Evolutionary conservation across 75 land plant species (phyloP).

Genomic region (Chamaecyparis obtusa): DNA sequence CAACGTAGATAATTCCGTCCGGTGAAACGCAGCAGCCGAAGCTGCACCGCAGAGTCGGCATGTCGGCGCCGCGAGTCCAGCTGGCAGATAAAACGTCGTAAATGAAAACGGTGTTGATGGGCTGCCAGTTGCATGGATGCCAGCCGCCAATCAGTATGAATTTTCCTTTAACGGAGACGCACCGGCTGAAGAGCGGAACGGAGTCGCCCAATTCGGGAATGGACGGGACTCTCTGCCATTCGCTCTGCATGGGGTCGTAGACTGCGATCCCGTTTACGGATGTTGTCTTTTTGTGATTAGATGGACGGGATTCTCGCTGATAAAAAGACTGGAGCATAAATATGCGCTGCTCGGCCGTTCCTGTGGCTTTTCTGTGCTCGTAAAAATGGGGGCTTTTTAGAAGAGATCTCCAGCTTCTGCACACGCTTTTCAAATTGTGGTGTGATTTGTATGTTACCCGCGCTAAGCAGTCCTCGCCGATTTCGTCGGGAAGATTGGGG

Average conservation of each 20-base stretch:
- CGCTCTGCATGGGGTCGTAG: slow-evolving; percentile 16
- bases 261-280: slow-evolving; percentile 27
- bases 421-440: no score
- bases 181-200: slow-evolving; percentile 39
- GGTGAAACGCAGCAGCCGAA: slow-evolving; percentile 33
- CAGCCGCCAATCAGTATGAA: slow-evolving; percentile 57
- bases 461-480: no score
- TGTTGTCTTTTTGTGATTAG: no score
- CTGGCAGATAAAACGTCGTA: slow-evolving; percentile 24
- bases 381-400: no score
- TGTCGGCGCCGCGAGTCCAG: slow-evolving; percentile 50
- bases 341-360: no score
- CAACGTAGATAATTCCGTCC: slow-evolving; percentile 32
- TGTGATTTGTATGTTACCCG: no score
- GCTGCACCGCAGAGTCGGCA: slow-evolving; percentile 35
- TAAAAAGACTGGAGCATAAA: no score
- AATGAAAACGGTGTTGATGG: slow-evolving; percentile 21
- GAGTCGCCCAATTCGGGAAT: slow-evolving; percentile 16
- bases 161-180: slow-evolving; percentile 21
- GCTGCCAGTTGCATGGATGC: slow-evolving; percentile 33
- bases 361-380: no score
- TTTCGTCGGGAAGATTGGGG: no score
- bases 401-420: no score
- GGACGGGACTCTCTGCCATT: slow-evolving; percentile 35
- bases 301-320: no score